Evolutionary conservation across 2,329 filamentous ascomycete species (phyloP), one percentile per base, ranked within the genome.

Genomic region (Fusarium anthophilum): DNA sequence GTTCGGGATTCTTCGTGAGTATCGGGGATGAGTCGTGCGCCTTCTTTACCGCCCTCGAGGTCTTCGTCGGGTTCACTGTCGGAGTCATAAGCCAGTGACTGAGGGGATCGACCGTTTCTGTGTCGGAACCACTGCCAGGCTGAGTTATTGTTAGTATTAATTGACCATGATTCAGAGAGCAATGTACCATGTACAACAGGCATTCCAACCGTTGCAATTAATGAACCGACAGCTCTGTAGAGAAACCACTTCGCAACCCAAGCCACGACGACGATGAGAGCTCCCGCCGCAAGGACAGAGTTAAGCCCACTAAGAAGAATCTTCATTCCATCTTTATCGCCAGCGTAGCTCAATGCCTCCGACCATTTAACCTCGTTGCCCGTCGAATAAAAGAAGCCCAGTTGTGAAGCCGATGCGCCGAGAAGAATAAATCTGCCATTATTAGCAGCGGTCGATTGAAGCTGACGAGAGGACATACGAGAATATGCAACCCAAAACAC

Each of bases 341-440:
- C 65, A 35, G 81, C 79, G 44, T 81, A 80, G 20, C 75, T 63
- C 30, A 72, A 57, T 3, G 78, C 80, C 57, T 82, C 80, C 3
- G 72, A 69, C 80, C 80, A 82, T 38, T 80, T 76, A 14, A 81
- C 64, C 53, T 81, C 79, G 37, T 80, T 80, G 20, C 80, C 80
- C 0, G 80, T 80, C 24, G 78, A 68, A 63, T 75, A 79, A 56
- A 73, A 81, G 75, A 82, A 82, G 38, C 80, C 79, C 22, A 81
- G 60, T 32, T 81, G 79, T 8, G 80, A 80, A 5, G 80, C 73
- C 45, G 80, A 80, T 14, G 79, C 80, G 47, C 73, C 76, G 9
- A 80, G 56, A 4, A 79, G 76, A 20, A 81, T 63, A 55, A 79
- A 48, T 55, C 80, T 81, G 47, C 24, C 22, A 14, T 7, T 28